phyloP scores from a whole-genome alignment of 1,284 basidiomycete species.

The Boletus semigastroideus region DNA sequence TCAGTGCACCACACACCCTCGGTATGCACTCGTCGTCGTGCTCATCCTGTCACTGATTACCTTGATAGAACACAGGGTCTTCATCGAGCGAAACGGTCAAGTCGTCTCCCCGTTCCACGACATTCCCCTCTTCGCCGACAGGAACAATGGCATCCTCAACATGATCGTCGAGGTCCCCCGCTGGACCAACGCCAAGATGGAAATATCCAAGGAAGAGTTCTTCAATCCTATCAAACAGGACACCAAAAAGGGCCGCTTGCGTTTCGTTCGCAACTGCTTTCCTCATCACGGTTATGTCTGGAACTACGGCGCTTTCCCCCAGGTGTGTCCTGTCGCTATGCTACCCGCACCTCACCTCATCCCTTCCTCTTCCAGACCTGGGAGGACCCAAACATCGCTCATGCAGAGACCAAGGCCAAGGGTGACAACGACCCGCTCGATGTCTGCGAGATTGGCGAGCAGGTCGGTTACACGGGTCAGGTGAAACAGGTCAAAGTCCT shows the following conservation, averaged over 20 bases:
- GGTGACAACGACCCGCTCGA: slow-evolving; percentile 99
- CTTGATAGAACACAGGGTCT: slow-evolving; percentile 87
- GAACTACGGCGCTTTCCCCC: slow-evolving; percentile 98
- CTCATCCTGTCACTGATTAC: slow-evolving; percentile 16
- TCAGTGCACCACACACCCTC: slow-evolving; percentile 90
- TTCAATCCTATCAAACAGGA: slow-evolving; percentile 99
- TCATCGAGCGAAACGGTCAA: slow-evolving; percentile 84
- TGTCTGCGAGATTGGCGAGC: slow-evolving; percentile 99
- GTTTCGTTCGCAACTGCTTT: slow-evolving; percentile 99
- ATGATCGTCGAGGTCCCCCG: slow-evolving; percentile 99
- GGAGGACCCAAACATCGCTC: slow-evolving; percentile 89
- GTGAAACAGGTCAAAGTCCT: slow-evolving; percentile 99
- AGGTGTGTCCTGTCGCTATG: slow-evolving; percentile 48
- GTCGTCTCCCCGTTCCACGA: slow-evolving; percentile 94
- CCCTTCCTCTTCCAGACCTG: slow-evolving; percentile 71
- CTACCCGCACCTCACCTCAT: slow-evolving; percentile 4
- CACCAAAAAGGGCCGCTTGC: slow-evolving; percentile 93
- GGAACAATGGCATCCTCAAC: slow-evolving; percentile 92
- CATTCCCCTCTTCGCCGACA: slow-evolving; percentile 94
- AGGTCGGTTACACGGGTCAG: slow-evolving; percentile 96
- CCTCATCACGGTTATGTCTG: slow-evolving; percentile 99
- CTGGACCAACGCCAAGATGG: slow-evolving; percentile 99
- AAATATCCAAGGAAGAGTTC: slow-evolving; percentile 95
- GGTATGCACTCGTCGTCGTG: slow-evolving; percentile 49
- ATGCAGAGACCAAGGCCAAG: slow-evolving; percentile 98